Conservation (phyloP, 129 eudicot species). For the Scalesia atractyloides region DNA sequence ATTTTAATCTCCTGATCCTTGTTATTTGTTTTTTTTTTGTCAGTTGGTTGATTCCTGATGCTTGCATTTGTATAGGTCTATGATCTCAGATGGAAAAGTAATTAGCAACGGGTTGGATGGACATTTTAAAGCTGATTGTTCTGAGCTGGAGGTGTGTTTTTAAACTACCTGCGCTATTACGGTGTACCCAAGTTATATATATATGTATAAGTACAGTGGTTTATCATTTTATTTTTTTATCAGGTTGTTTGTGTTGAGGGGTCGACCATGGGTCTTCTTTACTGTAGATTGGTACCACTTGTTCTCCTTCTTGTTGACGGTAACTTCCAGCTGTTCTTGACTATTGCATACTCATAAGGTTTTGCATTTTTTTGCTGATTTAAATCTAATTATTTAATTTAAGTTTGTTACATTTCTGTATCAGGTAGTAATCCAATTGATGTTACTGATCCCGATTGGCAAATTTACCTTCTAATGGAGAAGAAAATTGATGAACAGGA, state of each 20-base stretch:
- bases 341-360: constrained; percentile 4
- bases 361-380: constrained; percentile 12
- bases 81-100: constrained; percentile 60
- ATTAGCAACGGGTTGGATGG: constrained; percentile 36
- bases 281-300: constrained; percentile 91
- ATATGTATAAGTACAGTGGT: background rate
- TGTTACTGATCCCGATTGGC: constrained; percentile 92
- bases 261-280: constrained; percentile 63
- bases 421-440: constrained; percentile 99
- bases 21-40: background rate
- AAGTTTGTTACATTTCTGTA: constrained; percentile 11
- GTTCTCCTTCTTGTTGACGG: constrained; percentile 97
- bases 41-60: background rate
- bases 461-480: constrained; percentile 65
- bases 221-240: constrained; percentile 15
- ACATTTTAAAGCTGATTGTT: constrained; percentile 35
- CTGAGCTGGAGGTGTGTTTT: constrained; percentile 53
- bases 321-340: constrained; percentile 31
- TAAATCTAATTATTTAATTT: background rate
- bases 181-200: background rate
- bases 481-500: constrained; percentile 43
- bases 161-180: background rate
- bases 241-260: constrained; percentile 76
- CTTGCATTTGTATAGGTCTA: constrained; percentile 45
- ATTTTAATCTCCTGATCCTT: background rate